Evolutionary conservation across 2,329 filamentous ascomycete species (phyloP), one percentile per base, ranked within the genome.

Genomic region (Aspergillus quadricinctus): DNA sequence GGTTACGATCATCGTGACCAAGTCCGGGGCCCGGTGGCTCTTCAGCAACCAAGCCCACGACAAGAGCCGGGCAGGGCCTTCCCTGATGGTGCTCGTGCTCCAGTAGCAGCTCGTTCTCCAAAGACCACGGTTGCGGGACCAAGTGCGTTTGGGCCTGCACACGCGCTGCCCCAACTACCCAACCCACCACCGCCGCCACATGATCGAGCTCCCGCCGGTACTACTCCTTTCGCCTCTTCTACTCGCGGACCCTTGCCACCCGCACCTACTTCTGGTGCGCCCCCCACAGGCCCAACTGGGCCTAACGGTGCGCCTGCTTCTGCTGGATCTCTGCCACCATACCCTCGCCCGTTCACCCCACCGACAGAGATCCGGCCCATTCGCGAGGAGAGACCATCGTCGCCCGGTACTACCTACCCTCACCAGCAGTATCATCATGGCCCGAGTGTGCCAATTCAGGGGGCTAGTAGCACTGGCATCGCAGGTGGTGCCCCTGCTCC

Each of bases 331-430:
- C 76, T 91, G 65, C 87, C 90, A 64, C 84, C 88, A 19, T 96
- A 93, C 77, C 85, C 87, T 56, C 80, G 83, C 56, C 84, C 87
- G 29, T 86, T 86, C 66, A 95, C 89, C 71, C 90, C 92, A 57
- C 85, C 90, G n/a, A 85, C 88, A 51, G 93, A 97, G 63, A 87
- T 92, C 49, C 85, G 92, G 52, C 88, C 89, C 1, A 82, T 94
- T 61, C 84, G 93, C 62, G 92, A 96, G 63, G 90, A 88, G 69
- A 86, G 89, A 58, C 89, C 92, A 75, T 85, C 90, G n/a, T 97
- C 93, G n/a, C 92, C 92, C 57, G 92, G 92, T 68, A 88, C 90
- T 41, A 86, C 85, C 7, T 96, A 94, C 68, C 87, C 88, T 4
- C 90, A 92, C 66, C 89, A 90, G 60, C 89, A 88, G 61, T 95